These are phyloP conservation scores for Pittosporum tobira DNA, from an alignment of 129 eudicot genomes.

Conservation along the genomic window DNA sequence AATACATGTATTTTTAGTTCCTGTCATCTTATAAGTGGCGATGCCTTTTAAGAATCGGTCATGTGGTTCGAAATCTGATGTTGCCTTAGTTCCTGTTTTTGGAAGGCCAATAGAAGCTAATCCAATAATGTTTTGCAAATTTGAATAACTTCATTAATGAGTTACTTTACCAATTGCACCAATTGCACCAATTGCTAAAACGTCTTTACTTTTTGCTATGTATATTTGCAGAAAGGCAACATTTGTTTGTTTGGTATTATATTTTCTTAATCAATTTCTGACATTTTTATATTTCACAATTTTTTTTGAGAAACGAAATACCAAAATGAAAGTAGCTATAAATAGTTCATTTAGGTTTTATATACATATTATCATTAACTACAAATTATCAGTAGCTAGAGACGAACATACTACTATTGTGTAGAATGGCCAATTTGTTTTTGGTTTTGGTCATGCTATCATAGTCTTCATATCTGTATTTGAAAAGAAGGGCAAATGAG, in stretches of 20 bases:
- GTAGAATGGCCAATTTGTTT: no score
- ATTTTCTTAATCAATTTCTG: background rate
- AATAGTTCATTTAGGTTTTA: no score
- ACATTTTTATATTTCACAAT: background rate
- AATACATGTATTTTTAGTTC: no score
- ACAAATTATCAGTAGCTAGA: no score
- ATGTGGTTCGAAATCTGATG: background rate
- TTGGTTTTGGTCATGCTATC: no score
- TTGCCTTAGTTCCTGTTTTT: slow-evolving; percentile 54
- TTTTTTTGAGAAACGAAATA: no score
- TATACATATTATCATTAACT: no score
- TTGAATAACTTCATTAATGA: background rate
- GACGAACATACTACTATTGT: no score
- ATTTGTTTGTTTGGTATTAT: slow-evolving; percentile 67
- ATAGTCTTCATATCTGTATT: no score
- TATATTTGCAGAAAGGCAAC: slow-evolving; percentile 92
- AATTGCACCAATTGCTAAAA: slow-evolving; percentile 11
- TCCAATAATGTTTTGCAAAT: slow-evolving; percentile 47
- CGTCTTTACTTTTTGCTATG: slow-evolving; percentile 36
- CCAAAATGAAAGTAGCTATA: no score
- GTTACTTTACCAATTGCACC: background rate
- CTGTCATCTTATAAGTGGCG: background rate
- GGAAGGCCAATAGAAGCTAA: slow-evolving; percentile 98
- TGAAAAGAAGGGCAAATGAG: no score
- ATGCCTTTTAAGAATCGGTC: background rate